Base-by-base conservation (phyloP, 129 eudicot species). In the Gnaphalium uliginosum region DNA sequence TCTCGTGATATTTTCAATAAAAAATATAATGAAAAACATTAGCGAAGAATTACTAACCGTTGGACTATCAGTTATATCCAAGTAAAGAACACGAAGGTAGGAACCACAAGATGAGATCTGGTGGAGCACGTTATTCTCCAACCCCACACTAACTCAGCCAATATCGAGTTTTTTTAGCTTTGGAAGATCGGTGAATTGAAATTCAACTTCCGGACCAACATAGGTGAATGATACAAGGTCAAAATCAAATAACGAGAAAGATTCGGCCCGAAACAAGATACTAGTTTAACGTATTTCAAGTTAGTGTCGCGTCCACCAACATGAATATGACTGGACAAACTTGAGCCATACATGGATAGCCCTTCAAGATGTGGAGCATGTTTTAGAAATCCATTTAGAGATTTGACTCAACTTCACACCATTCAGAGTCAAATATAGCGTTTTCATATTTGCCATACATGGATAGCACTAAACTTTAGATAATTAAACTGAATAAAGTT, bases 241-340 rank as follows among this genome's bases (percentile, higher is more conserved):
- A 37, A 43, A 43, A 18, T 69, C 67, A 66, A 15, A 66, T 19
- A 87, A 71, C 54, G 74, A 69, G 17, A 83, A 50, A 2, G 14
- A 56, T 23, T 65, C 23, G 19, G 77, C 0, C 3, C 41, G 58
- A 25, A 3, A 77, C 89, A 87, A 11, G 33, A 15, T 15, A 26
- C 50, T 51, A 87, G 71, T 76, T 87, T 83, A 9, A 88, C 37
- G 69, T 66, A n/a, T n/a, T n/a, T 88, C 53, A 88, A 46, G 46
- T 18, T 63, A 37, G 78, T 76, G 0, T 30, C 7, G 0, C 24
- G 29, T 13, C 81, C 83, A 33, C 26, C 59, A 29, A 82, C 75
- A 60, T 58, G 66, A 13, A 80, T 66, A 69, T 71, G 65, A 22
- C 30, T 74, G 69, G 77, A 70, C 26, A 64, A 65, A 62, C 48